Conservation (phyloP, 2,329 filamentous ascomycete species). For the Verticillium isaacii region DNA sequence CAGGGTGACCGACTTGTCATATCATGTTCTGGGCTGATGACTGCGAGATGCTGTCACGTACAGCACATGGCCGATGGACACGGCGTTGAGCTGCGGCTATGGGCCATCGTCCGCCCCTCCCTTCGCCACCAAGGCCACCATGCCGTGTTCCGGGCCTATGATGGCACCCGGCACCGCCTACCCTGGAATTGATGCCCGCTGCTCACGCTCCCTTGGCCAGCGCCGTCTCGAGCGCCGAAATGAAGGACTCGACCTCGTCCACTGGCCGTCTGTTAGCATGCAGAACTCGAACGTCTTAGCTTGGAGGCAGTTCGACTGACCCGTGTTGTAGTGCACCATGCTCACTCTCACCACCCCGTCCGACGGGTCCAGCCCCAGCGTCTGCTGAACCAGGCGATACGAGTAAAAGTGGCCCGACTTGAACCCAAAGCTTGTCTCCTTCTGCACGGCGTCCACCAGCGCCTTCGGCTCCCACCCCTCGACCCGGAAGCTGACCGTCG, state of each 20-base stretch:
- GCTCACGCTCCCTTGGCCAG: constrained; percentile 19
- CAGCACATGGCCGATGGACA: too few relatives aligned
- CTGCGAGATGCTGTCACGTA: too few relatives aligned
- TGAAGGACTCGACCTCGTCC: constrained; percentile 50
- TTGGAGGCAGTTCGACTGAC: too few relatives aligned
- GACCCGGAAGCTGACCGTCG: constrained; percentile 64
- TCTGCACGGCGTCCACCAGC: constrained; percentile 59
- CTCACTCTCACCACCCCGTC: constrained; percentile 66
- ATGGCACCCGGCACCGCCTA: too few relatives aligned
- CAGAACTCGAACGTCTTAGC: constrained; percentile 23
- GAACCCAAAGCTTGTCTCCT: constrained; percentile 53
- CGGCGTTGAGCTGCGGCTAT: too few relatives aligned
- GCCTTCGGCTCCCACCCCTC: constrained; percentile 49
- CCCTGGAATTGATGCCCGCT: neutral
- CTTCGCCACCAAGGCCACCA: too few relatives aligned
- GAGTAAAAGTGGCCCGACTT: constrained; percentile 68
- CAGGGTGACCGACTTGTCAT: too few relatives aligned
- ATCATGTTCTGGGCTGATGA: too few relatives aligned
- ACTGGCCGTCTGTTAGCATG: constrained; percentile 26
- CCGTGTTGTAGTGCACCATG: constrained; percentile 68
- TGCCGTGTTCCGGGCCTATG: too few relatives aligned
- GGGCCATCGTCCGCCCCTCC: too few relatives aligned
- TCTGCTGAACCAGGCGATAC: constrained; percentile 54
- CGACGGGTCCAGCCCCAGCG: constrained; percentile 49
- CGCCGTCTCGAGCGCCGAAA: constrained; percentile 46